These are phyloP conservation scores for Penicillium sp. DNA, from an alignment of 2,329 filamentous ascomycete species.

Conservation along the genomic window DNA sequence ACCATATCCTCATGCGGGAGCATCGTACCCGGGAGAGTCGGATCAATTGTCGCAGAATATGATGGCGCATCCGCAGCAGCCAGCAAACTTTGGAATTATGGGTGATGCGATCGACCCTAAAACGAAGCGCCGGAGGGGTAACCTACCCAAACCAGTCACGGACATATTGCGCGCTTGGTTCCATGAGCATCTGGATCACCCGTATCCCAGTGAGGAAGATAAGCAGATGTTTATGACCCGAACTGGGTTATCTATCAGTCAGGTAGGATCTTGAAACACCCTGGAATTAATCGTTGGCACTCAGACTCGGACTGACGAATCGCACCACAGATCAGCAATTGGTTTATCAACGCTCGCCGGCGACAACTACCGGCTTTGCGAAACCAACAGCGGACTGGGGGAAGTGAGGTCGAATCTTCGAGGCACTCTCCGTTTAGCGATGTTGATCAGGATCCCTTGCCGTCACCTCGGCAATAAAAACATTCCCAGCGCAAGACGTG, in stretches of 20 bases:
- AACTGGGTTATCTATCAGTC: slow-evolving; percentile 71
- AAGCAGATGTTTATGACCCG: slow-evolving; percentile 73
- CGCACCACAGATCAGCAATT: slow-evolving; percentile 45
- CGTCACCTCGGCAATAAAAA: slow-evolving; percentile 22
- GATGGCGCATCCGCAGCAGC: slow-evolving; percentile 25
- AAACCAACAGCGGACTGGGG: slow-evolving; percentile 37
- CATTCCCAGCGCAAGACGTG: neutral
- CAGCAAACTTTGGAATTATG: slow-evolving; percentile 34
- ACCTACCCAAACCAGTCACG: slow-evolving; percentile 84
- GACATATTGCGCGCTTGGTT: slow-evolving; percentile 79
- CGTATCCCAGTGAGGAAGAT: slow-evolving; percentile 82
- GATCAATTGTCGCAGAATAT: slow-evolving; percentile 29
- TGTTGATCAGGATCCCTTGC: slow-evolving; percentile 25
- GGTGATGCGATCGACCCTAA: slow-evolving; percentile 34
- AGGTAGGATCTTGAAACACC: slow-evolving; percentile 29
- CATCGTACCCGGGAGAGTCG: slow-evolving; percentile 27
- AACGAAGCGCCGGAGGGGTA: slow-evolving; percentile 62
- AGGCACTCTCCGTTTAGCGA: slow-evolving; percentile 34
- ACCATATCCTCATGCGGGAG: slow-evolving; percentile 24
- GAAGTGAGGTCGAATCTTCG: slow-evolving; percentile 27
- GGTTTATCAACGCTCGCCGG: slow-evolving; percentile 49
- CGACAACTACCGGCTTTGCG: slow-evolving; percentile 44
- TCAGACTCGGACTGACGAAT: too few species aligned
- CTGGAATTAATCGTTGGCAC: neutral
- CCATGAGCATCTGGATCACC: slow-evolving; percentile 66